Conservation (phyloP, 2,329 filamentous ascomycete genomes). For the Ophiostoma sp. region DNA sequence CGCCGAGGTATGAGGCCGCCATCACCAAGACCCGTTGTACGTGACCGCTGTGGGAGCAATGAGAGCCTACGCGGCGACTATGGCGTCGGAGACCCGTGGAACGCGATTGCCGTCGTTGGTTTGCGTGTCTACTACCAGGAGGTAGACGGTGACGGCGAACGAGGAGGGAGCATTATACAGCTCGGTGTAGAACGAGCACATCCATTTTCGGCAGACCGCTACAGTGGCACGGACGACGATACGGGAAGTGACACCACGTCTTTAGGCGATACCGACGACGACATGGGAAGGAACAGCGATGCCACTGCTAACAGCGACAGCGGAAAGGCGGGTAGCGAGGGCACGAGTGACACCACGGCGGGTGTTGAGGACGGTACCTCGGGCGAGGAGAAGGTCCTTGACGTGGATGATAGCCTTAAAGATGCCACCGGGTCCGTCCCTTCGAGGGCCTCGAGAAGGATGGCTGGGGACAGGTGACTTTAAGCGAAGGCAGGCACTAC, state of each 20-base stretch:
- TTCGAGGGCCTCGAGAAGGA: too few species aligned
- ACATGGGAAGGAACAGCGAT: not conserved
- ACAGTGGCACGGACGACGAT: not conserved
- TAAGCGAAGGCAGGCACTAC: too few species aligned
- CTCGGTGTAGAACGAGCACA: not conserved
- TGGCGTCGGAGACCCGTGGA: conserved; percentile 53
- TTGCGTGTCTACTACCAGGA: conserved; percentile 58
- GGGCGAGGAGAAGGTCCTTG: not conserved
- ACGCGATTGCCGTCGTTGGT: conserved; percentile 61
- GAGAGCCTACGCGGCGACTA: not conserved
- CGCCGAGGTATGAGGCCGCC: too few species aligned
- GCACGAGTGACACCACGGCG: too few species aligned
- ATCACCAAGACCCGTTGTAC: not conserved
- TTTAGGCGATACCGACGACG: not conserved
- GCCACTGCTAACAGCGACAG: not conserved
- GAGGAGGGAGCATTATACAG: not conserved
- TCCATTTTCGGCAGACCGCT: not conserved
- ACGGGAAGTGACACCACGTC: not conserved
- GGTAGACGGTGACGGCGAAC: conserved; percentile 29
- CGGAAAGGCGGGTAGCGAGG: not conserved
- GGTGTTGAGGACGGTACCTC: not conserved
- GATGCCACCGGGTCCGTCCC: not conserved
- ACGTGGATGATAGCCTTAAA: not conserved
- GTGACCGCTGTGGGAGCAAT: not conserved
- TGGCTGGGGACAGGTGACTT: too few species aligned